Evolutionary conservation across 1,139 yeast genomes (phyloP).

Genomic region (Scheffersomyces titani): DNA sequence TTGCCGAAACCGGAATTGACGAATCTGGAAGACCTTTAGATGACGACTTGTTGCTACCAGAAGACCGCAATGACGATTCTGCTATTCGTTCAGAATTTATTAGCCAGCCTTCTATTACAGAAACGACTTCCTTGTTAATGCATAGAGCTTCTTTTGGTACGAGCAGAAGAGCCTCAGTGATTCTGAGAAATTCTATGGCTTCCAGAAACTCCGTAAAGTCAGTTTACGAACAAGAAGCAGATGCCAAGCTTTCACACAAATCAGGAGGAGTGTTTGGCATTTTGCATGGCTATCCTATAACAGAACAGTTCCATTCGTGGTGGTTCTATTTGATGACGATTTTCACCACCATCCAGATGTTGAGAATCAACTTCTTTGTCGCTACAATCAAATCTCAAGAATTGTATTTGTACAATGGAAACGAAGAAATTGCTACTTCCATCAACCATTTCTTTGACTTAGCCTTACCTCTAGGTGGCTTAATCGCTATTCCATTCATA

Average conservation of each 20-base stretch:
- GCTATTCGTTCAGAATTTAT: constrained; percentile 7
- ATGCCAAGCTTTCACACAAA: constrained; percentile 51
- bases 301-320: constrained; percentile 65
- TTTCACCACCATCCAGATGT: constrained; percentile 85
- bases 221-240: constrained; percentile 65
- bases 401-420: constrained; percentile 56
- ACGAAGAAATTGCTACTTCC: constrained; percentile 51
- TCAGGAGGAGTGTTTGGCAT: constrained; percentile 86
- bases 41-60: constrained; percentile 37
- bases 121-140: constrained; percentile 44
- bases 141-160: constrained; percentile 25
- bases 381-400: constrained; percentile 86
- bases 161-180: constrained; percentile 39
- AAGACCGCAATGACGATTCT: constrained; percentile 26
- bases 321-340: constrained; percentile 80
- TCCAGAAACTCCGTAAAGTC: constrained; percentile 49
- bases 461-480: constrained; percentile 86
- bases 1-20: constrained; percentile 70
- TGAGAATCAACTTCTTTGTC: constrained; percentile 86
- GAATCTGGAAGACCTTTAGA: constrained; percentile 57
- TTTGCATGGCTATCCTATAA: constrained; percentile 65
- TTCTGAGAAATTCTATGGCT: constrained; percentile 32
- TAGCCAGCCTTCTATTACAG: constrained; percentile 38
- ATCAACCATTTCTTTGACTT: constrained; percentile 79
- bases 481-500: constrained; percentile 80